phyloP scores from a whole-genome alignment of 345 rosid genomes.

The Laguncularia racemosa region DNA sequence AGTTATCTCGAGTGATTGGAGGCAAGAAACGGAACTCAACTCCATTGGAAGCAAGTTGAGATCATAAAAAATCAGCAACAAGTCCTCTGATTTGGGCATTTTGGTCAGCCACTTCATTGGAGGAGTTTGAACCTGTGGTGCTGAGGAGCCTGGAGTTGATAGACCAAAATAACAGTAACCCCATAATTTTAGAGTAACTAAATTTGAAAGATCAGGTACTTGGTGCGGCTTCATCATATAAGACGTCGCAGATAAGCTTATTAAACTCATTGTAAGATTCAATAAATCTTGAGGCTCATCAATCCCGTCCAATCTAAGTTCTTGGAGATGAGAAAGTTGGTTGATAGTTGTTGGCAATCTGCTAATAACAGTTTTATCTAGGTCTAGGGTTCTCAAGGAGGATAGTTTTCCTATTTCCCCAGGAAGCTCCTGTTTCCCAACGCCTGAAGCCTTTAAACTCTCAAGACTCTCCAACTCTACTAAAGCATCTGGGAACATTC shows the following conservation, averaged over 20 bases:
- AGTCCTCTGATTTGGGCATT: background rate
- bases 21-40: background rate
- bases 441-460: background rate
- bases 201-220: slow-evolving; percentile 1
- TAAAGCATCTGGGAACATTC: background rate
- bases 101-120: background rate
- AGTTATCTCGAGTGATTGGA: background rate
- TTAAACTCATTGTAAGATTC: background rate
- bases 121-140: background rate
- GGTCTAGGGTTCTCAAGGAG: background rate
- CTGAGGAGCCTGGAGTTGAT: too few relatives aligned
- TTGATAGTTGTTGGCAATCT: background rate
- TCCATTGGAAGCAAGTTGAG: background rate
- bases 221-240: background rate
- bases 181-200: background rate
- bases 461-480: background rate
- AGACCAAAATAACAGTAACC: too few relatives aligned
- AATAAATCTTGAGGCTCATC: too few relatives aligned
- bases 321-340: background rate
- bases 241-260: background rate
- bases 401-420: background rate
- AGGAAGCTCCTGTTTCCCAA: background rate
- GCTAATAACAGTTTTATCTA: background rate
- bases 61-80: background rate
- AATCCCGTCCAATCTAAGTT: too few relatives aligned